These are phyloP conservation scores for Nymphaea thermarum DNA, from an alignment of 164 flowering plant genomes.

Conservation along the genomic window DNA sequence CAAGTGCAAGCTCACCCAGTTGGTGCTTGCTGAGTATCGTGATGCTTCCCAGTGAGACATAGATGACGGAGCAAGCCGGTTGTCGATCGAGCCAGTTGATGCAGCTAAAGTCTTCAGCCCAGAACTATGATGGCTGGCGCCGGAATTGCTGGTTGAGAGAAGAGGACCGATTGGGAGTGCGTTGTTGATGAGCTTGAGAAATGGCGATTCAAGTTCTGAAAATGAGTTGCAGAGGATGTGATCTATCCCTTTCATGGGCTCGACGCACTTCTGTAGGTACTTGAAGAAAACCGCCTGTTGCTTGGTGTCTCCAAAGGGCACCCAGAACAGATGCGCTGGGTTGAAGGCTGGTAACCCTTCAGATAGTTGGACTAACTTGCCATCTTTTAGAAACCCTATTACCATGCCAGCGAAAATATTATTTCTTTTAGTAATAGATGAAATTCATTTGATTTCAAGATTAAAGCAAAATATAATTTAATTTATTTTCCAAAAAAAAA, in stretches of 20 bases:
- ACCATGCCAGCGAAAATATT: too few species aligned
- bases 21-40: too few species aligned
- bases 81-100: background rate
- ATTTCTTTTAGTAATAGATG: too few species aligned
- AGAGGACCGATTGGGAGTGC: constrained; percentile 3
- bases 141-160: background rate
- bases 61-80: too few species aligned
- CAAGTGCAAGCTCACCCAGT: too few species aligned
- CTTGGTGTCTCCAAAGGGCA: background rate
- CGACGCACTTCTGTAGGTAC: constrained; percentile 1
- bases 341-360: constrained; percentile 14
- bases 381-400: too few species aligned
- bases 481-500: too few species aligned
- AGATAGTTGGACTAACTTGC: constrained; percentile 4
- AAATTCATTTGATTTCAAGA: too few species aligned
- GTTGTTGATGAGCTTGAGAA: background rate
- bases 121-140: background rate
- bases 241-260: constrained; percentile 7
- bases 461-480: too few species aligned
- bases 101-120: constrained; percentile 4
- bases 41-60: too few species aligned
- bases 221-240: constrained; percentile 28
- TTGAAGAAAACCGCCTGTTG: constrained; percentile 6
- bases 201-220: constrained; percentile 18
- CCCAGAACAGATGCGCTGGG: constrained; percentile 13